Base-by-base conservation (phyloP, 106 monocot genomes). In the Dendrobium catenatum region DNA sequence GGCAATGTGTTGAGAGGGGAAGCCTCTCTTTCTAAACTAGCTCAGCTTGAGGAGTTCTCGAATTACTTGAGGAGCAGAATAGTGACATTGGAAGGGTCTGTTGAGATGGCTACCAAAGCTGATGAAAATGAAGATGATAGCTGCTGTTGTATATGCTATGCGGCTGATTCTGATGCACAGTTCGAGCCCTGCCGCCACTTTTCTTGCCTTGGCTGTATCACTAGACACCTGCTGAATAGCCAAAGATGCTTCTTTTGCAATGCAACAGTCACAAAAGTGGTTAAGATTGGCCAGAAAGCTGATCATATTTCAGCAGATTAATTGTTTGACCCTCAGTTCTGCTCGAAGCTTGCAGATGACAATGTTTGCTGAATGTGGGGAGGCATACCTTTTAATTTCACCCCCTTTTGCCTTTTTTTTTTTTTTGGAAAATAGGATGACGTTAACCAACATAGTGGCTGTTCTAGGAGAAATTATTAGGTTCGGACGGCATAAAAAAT, bases 161-260 rank as follows among this genome's bases (percentile, higher is more conserved):
- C 89, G 1, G 79, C 83, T 51, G 81, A 89, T 79, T 87, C 88
- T 4, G 86, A 99, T 82, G 85, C 95, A 3, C 56, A 80, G 43
- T 99, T 99, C 68, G 86, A 93, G 86, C 99, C 99, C n/a, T 99
- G 95, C 73, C 88, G 80, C 77, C 99, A 99, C 77, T 83, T 1
- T 43, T 99, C 99, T 72, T 99, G 99, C 85, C 84, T 85, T 81
- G 91, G 95, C 48, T 99, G 98, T 86, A 99, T 99, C 61, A 88
- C 87, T 3, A 68, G 99, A 27, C 99, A 99, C 81, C 95, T 99
- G 42, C 86, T 99, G 47, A 99, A 99, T 40, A 86, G 90, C 67
- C 89, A 93, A 8, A 84, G 95, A 77, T 99, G 99, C 79, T 99
- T 99, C 90, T 99, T 99, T 72, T 99, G 99, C 80, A 99, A 99